Evolutionary conservation across 1,284 basidiomycete genomes (phyloP).

Genomic region (Cystobasidium pallidum): DNA sequence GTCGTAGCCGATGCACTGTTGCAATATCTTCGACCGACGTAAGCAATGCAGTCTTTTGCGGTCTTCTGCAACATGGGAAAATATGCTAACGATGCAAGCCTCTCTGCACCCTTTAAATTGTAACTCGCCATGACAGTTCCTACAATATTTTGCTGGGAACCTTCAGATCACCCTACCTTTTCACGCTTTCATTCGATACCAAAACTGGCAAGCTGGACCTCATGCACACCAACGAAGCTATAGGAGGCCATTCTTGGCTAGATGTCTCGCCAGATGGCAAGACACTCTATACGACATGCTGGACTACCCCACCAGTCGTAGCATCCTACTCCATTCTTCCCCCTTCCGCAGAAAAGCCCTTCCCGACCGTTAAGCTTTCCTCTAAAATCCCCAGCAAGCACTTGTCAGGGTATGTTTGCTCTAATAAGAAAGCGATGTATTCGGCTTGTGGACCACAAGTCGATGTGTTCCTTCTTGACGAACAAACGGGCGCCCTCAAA

Average conservation of each 20-base stretch:
- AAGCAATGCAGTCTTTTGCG: conserved; percentile 9
- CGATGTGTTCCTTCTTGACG: conserved; percentile 56
- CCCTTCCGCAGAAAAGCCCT: conserved; percentile 12
- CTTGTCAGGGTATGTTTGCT: conserved; percentile 54
- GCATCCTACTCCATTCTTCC: conserved; percentile 51
- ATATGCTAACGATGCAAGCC: neutral
- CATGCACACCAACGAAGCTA: conserved; percentile 46
- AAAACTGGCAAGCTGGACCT: conserved; percentile 45
- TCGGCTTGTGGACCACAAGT: conserved; percentile 58
- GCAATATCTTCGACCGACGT: conserved; percentile 20
- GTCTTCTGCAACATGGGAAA: neutral
- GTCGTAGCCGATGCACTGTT: conserved; percentile 45
- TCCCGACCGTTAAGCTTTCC: conserved; percentile 46
- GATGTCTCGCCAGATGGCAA: conserved; percentile 49
- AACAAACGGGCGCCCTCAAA: conserved; percentile 52
- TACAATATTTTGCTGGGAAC: conserved; percentile 54
- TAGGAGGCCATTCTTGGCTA: conserved; percentile 55
- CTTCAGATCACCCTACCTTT: conserved; percentile 53
- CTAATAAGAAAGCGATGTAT: conserved; percentile 55
- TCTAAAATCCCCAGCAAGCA: conserved; percentile 50
- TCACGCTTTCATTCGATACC: conserved; percentile 53
- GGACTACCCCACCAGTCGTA: conserved; percentile 53
- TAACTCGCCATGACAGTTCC: neutral
- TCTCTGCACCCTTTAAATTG: neutral
- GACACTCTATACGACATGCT: conserved; percentile 54